A percentile compares a stretch with the other conserved stretches of the same genome.
These are phyloP conservation scores for Eutrema yunnanense DNA, from an alignment of 345 rosid genomes.

Conservation along the genomic window DNA sequence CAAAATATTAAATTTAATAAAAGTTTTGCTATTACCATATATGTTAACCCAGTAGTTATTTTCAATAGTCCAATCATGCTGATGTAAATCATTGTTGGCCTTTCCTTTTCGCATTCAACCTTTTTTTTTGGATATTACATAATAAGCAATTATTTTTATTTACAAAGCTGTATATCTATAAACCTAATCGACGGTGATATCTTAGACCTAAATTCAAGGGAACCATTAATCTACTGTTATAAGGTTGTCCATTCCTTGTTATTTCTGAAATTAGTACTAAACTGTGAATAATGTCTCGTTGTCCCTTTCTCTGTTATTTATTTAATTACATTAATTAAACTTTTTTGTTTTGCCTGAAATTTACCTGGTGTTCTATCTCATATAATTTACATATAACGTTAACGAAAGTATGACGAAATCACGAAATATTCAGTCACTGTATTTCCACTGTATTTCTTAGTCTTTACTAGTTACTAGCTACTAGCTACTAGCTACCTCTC, in stretches of 20 bases:
- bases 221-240: neutral
- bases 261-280: neutral
- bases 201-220: neutral
- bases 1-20: too few relatives aligned
- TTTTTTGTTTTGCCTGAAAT: too few relatives aligned
- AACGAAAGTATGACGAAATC: too few relatives aligned
- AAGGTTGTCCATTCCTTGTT: neutral
- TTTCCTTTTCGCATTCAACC: slow-evolving; percentile 3
- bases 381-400: too few relatives aligned
- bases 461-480: too few relatives aligned
- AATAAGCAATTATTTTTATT: neutral
- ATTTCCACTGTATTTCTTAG: too few relatives aligned
- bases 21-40: too few relatives aligned
- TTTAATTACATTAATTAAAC: neutral
- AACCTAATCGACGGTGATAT: slow-evolving; percentile 18
- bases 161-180: neutral
- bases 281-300: neutral
- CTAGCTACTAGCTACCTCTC: neutral
- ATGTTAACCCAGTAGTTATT: neutral
- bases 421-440: too few relatives aligned
- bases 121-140: slow-evolving; percentile 2
- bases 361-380: too few relatives aligned
- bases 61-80: neutral
- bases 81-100: slow-evolving; percentile 13
- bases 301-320: neutral